phyloP scores from a whole-genome alignment of 352 stramenopile genomes.

The Globisporangium rhizosaccharum region DNA sequence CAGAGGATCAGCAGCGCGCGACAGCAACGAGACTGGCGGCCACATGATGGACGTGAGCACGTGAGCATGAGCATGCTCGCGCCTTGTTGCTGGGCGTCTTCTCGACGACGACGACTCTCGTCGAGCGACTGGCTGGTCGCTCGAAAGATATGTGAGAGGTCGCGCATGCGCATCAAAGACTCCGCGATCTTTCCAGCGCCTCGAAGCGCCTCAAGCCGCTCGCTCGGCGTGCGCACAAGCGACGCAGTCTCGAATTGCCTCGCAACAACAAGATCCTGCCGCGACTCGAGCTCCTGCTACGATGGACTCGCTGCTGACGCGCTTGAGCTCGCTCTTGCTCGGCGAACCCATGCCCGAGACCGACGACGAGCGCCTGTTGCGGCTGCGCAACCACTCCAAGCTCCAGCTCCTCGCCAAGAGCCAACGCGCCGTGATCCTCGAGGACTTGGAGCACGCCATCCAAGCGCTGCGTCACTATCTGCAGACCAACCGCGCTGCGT shows the following conservation, averaged over 20 bases:
- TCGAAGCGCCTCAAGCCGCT: not conserved
- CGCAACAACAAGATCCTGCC: not conserved
- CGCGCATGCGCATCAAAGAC: no score
- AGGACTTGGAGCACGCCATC: slow-evolving; percentile 71
- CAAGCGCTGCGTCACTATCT: slow-evolving; percentile 50
- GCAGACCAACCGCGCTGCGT: slow-evolving; percentile 22
- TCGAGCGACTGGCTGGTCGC: no score
- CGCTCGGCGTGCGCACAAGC: not conserved
- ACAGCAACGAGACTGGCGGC: not conserved
- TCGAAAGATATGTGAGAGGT: no score
- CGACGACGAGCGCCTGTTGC: slow-evolving; percentile 38
- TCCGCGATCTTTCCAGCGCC: slow-evolving; percentile 8
- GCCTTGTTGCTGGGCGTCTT: not conserved
- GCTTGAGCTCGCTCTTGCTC: slow-evolving; percentile 39
- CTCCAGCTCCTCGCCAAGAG: slow-evolving; percentile 66
- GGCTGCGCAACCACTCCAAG: slow-evolving; percentile 47
- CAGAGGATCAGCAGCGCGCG: not conserved
- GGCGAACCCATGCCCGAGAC: slow-evolving; percentile 49
- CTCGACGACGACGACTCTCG: not conserved
- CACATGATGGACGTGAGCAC: not conserved
- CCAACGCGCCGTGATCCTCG: slow-evolving; percentile 70
- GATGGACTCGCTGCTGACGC: slow-evolving; percentile 59
- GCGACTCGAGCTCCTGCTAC: not conserved
- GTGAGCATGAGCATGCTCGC: not conserved
- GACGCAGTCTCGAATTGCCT: slow-evolving; percentile 4